phyloP scores from a whole-genome alignment of 495 filamentous ascomycete genomes.

The Immersiella caudata region DNA sequence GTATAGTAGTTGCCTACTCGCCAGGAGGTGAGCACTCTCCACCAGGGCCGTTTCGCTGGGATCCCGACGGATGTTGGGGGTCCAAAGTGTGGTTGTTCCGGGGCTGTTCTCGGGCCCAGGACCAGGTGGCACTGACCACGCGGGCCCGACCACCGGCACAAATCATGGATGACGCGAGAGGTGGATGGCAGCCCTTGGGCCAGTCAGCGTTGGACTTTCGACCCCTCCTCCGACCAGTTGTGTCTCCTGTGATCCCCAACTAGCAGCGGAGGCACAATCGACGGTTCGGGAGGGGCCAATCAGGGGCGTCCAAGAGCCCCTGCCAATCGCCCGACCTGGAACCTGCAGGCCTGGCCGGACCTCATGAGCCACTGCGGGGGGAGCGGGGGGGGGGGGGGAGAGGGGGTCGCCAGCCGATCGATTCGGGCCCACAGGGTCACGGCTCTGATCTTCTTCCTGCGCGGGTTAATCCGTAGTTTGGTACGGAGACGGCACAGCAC shows the following conservation, averaged over 20 bases:
- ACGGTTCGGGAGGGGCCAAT: background rate
- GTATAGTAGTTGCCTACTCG: background rate
- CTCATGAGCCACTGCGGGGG: background rate
- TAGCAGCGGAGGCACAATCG: conserved; percentile 6
- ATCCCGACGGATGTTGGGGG: background rate
- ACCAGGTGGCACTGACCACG: conserved; percentile 2
- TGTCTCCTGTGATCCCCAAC: conserved; percentile 15
- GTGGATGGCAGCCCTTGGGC: conserved; percentile 12
- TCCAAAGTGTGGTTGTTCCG: conserved; percentile 2
- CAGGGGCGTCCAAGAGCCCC: background rate
- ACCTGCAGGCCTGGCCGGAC: conserved; percentile 6
- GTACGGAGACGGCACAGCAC: background rate
- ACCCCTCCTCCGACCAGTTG: conserved; percentile 11
- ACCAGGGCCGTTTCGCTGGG: background rate
- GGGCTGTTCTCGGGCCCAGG: background rate
- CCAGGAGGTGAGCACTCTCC: background rate
- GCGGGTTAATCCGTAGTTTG: conserved; percentile 18
- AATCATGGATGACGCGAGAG: conserved; percentile 19
- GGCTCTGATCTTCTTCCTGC: conserved; percentile 13
- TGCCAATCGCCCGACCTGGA: conserved; percentile 11
- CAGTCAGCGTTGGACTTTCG: conserved; percentile 10
- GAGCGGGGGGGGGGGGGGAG: background rate
- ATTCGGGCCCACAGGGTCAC: conserved; percentile 8
- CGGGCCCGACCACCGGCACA: conserved; percentile 11
- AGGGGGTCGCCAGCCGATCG: conserved; percentile 14